Base-by-base conservation (phyloP, 306 rosid genomes). In the Trifolium subterraneum region DNA sequence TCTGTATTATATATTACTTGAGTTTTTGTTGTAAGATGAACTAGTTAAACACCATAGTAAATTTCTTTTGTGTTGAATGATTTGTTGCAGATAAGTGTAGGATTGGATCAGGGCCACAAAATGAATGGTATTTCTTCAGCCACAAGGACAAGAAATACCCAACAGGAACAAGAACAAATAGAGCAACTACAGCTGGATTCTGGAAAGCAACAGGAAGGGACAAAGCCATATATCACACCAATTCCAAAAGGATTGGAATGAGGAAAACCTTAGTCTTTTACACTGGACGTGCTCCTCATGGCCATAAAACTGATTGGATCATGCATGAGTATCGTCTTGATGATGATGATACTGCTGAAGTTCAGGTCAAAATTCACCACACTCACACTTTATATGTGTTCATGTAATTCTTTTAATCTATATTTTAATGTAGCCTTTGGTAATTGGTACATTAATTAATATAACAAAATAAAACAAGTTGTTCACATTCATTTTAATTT, bases 151-250 rank as follows among this genome's bases (percentile, higher is more conserved):
- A 92, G 88, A 94, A 94, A 25, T 94, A 94, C 59, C 99, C 99
- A 54, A 94, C 99, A 3, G 99, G 99, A 59, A 94, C 99, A 3
- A 70, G 99, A 70, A 94, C 99, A 4, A 94, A 94, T 66, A 31
- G 99, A 23, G 99, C 99, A 51, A 94, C 99, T 1, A 88, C 87
- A 16, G 97, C 99, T 13, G 99, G 99, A 0, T 94, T 94, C 13
- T 94, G 99, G 99, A 94, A 94, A 80, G 99, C 99, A 36, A 94
- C 99, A 0, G 99, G 99, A 58, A 88, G 99, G 56, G 99, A 94
- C 88, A 94, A 94, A 63, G 87, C 92, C 71, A 94, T 94, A 78
- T 93, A 88, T 75, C 87, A 80, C 63, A 74, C 79, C 62, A 89
- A 84, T 47, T 81, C 92, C 19, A 88, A 85, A 78, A 88, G 95